These are phyloP conservation scores for Colletotrichum sp. DNA, from an alignment of 2,329 filamentous ascomycete genomes.

Conservation along the genomic window DNA sequence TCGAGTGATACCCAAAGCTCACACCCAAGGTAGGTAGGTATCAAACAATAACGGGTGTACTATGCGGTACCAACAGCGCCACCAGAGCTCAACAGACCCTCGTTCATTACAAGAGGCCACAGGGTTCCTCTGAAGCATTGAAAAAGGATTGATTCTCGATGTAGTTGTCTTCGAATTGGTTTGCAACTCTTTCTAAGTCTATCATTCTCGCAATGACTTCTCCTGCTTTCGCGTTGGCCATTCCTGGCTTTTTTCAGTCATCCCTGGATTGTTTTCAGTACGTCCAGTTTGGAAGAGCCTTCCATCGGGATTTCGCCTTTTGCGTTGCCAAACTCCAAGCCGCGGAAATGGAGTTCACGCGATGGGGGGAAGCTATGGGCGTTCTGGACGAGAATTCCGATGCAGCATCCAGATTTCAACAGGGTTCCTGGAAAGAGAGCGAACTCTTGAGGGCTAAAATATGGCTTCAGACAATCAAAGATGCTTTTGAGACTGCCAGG, in stretches of 20 bases:
- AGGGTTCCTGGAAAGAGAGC: background rate
- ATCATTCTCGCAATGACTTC: accelerated
- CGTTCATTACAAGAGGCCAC: too few relatives aligned
- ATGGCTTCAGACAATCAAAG: background rate
- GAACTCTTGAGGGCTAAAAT: background rate
- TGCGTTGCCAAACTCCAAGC: background rate
- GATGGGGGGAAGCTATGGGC: background rate
- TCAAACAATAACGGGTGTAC: too few relatives aligned
- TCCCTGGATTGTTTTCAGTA: background rate
- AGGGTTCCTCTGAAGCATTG: too few relatives aligned
- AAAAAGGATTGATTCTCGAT: too few relatives aligned
- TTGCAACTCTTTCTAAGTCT: too few relatives aligned
- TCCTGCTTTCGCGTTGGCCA: too few relatives aligned
- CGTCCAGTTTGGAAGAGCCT: background rate
- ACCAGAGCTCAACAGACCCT: too few relatives aligned
- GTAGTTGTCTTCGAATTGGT: too few relatives aligned
- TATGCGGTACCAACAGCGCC: too few relatives aligned
- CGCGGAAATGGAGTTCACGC: background rate
- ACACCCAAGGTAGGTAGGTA: too few relatives aligned
- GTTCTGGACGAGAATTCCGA: background rate
- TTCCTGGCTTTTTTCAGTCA: background rate
- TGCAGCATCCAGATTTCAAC: background rate
- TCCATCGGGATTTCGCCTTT: background rate
- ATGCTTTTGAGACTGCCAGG: background rate
- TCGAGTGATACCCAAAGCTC: too few relatives aligned